A percentile compares a stretch with the other conserved stretches of the same genome.
phyloP scores from a whole-genome alignment of 306 rosid species.

The Vigna trinervia region DNA sequence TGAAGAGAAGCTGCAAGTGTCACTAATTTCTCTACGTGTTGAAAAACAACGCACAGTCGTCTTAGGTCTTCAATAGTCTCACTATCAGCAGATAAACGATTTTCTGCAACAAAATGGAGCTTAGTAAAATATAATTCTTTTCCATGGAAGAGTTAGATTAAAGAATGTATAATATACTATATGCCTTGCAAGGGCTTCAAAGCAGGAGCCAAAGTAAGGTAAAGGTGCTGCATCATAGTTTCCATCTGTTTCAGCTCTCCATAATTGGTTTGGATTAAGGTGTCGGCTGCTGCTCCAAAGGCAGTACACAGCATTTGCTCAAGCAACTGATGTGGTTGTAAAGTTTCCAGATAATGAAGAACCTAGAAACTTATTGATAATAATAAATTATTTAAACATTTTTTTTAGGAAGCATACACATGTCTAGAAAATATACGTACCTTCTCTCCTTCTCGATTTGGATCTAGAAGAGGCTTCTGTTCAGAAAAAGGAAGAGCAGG shows the following conservation, averaged over 20 bases:
- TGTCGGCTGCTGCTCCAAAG: constrained; percentile 74
- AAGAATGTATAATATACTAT: background rate
- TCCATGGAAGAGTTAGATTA: background rate
- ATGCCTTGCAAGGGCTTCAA: constrained; percentile 74
- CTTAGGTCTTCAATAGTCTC: constrained; percentile 71
- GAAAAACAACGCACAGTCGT: constrained; percentile 68
- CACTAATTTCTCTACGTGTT: constrained; percentile 73
- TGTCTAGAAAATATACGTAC: constrained; percentile 41
- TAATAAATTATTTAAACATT: background rate
- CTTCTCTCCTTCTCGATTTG: constrained; percentile 84
- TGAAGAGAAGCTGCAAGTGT: constrained; percentile 80
- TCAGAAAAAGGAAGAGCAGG: constrained; percentile 69
- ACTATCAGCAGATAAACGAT: constrained; percentile 62
- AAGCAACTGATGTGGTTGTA: constrained; percentile 78
- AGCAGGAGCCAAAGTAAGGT: constrained; percentile 65
- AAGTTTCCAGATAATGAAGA: constrained; percentile 81
- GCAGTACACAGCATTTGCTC: constrained; percentile 84
- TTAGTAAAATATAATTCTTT: constrained; percentile 14
- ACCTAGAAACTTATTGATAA: constrained; percentile 51
- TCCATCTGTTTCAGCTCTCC: constrained; percentile 77
- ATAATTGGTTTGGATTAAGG: constrained; percentile 66
- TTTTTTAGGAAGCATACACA: background rate
- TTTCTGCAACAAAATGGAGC: constrained; percentile 57
- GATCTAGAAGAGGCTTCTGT: constrained; percentile 80
- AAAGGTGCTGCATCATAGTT: constrained; percentile 71